Percentiles rank a stretch among this genome's conserved stretches.
Conservation (phyloP, 2,329 filamentous ascomycete genomes). For the Aschersonia sp. region DNA sequence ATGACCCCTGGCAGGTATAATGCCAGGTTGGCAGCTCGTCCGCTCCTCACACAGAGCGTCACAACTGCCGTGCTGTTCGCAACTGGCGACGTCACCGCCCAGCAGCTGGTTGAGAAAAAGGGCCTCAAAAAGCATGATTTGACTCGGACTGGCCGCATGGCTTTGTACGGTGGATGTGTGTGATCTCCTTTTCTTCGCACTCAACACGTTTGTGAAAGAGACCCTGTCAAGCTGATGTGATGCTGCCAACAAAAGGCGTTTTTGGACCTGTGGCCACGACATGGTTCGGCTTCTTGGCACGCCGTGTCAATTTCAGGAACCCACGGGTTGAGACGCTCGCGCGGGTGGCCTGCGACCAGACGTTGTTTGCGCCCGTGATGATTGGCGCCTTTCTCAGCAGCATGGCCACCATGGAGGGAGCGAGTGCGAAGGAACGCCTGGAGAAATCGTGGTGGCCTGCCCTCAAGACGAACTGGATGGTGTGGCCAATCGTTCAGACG, state of each 20-base stretch:
- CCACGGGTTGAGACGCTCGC: constrained; percentile 58
- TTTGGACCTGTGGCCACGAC: constrained; percentile 81
- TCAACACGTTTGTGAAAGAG: neutral
- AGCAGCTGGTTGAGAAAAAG: constrained; percentile 77
- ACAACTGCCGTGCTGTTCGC: constrained; percentile 88
- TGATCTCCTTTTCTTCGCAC: constrained; percentile 7
- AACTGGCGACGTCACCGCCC: constrained; percentile 79
- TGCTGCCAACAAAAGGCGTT: constrained; percentile 34
- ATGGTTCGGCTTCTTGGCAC: constrained; percentile 73
- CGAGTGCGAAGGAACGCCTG: constrained; percentile 48
- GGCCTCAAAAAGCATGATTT: constrained; percentile 65
- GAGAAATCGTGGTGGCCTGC: constrained; percentile 55
- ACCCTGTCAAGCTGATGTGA: neutral
- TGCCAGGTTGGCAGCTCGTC: constrained; percentile 62
- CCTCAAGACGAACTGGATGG: constrained; percentile 69
- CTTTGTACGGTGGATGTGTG: constrained; percentile 62
- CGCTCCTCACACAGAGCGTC: constrained; percentile 78
- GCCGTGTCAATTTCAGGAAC: constrained; percentile 48
- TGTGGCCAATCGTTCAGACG: constrained; percentile 79
- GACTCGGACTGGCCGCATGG: constrained; percentile 62
- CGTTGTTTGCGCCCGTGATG: constrained; percentile 71
- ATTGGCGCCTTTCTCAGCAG: constrained; percentile 68
- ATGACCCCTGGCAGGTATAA: constrained; percentile 54
- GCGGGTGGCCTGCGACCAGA: constrained; percentile 69
- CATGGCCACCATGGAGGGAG: constrained; percentile 73